Evolutionary conservation across 2,329 filamentous ascomycete genomes (phyloP), one percentile per base, ranked within the genome.

Genomic region (Aureobasidium sp.): DNA sequence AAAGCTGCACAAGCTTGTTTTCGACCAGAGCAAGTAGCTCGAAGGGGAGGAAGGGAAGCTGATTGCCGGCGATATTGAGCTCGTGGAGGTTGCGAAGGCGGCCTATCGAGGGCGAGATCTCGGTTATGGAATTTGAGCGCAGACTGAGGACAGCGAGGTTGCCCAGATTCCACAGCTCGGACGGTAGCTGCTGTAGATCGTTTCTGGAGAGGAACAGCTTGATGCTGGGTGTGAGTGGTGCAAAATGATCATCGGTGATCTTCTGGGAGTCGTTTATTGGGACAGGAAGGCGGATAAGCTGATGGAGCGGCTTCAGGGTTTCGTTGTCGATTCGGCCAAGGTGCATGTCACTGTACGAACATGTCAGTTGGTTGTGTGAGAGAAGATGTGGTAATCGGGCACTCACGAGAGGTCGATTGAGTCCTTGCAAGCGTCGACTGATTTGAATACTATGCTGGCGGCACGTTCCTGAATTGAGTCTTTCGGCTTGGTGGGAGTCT

Each of bases 51-150:
- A 76, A 81, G 7, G 77, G 77, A 11, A 91, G 75, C 5, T 74
- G 72, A 64, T 90, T 90, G 59, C 86, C 82, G 0, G 85, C 82
- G 9, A 91, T 67, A 66, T 89, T 90, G 42, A 91, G 79, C 55
- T 84, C 79, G 55, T 76, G 75, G 4, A 91, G 77, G 62, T 84
- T 85, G 5, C 69, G 70, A 7, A 90, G 76, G 36, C 81, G 81
- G 27, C 76, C 77, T 51, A 90, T 83, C 3, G 79, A 77, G 0
- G 83, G 76, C 1, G 88, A 84, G 2, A 91, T 73, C 67, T 87
- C 81, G 0, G 74, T 75, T 14, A 91, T 77, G 30, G 78, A 71
- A 67, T 90, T 90, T 63, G 80, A 82, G 41, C 88, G 83, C 16
- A 91, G 76, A 66, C 82, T 89, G 13, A 91, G 79, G n/a, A 85